Evolutionary conservation across 805 yeast species (phyloP), one percentile per base, ranked within the genome.

Genomic region (Torulaspora franciscae): DNA sequence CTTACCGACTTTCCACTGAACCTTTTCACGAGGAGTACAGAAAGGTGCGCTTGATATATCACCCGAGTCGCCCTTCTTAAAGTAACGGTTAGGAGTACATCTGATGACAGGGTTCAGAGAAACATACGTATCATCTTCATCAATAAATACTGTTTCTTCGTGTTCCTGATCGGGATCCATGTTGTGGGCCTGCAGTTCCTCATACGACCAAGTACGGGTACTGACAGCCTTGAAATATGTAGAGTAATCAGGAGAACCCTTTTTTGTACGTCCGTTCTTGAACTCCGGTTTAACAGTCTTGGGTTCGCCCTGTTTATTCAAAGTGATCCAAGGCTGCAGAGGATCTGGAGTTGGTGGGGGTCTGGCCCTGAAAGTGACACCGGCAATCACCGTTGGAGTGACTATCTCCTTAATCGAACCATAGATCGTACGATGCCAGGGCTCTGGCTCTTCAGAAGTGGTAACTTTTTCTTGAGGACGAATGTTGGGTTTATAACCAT

Each of bases 71-170:
- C 90, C 91, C 59, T 81, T 83, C 53, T 72, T 75, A 57, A 69
- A 73, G 61, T 85, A 88, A 38, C 76, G 66, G 43, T 83, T 83
- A 2, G 96, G 96, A 3, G 89, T 85, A 67, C 96, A 88, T 66
- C 96, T 75, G 58, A 86, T 75, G 39, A 88, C 63, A 0, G 96
- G 96, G 58, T 82, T 85, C 61, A 88, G 70, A 14, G 74, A 67
- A 23, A 79, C 81, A 57, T 85, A 83, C 0, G 85, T 79, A n/a
- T 74, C 73, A 62, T 85, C 95, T 64, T 87, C 95, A 4, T 77
- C 81, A 17, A 76, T 59, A 55, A 61, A 74, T 15, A 65, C 57
- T 34, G 76, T 79, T 53, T 87, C 87, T 45, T 70, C 75, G 55
- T 74, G 76, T 1, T 68, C 58, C 23, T 80, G 83, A 51, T 72